Evolutionary conservation across 2,329 filamentous ascomycete genomes (phyloP), one percentile per base, ranked within the genome.

Genomic region (Ceratocystis harringtonii): DNA sequence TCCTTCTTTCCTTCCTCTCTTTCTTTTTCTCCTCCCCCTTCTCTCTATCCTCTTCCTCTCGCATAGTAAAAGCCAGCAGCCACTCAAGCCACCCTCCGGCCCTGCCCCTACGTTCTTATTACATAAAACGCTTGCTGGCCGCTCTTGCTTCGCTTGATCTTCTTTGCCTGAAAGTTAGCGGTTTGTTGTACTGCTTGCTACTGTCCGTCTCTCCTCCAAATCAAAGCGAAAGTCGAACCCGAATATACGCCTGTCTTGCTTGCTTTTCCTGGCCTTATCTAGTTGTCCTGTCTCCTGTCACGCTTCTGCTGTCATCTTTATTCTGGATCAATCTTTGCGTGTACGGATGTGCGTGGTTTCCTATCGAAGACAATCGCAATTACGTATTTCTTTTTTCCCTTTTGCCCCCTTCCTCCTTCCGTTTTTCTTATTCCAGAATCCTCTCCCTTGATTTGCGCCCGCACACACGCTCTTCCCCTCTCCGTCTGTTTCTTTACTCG

Each of bases 401-500:
- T 22, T 22, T 57, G 10, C 10, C 28, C 41, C 44, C 36, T 19
- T 63, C 50, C 12, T 41, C 17, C 22, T 41, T 61, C 7, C 19
- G 10, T 19, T 12, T n/a, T 61, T 75, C 72, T 75, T 73, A 41
- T 61, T 63, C 50, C 48, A 57, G 36, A 61, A 48, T 66, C 62
- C 36, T 55, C 61, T 55, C 41, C 63, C 63, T 63, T 32, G 58
- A 52, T 68, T 66, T 69, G 74, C 74, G 75, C 74, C 75, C 72
- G 73, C 74, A 76, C 75, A 76, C 75, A 72, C 70, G 73, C 30
- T 32, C 41, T 61, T 61, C 30, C 44, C 17, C 45, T 62, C 17
- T 57, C 50, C 28, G 7, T 62, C 58, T 41, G n/a, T 43, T 10
- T 30, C 63, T 43, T 44, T 28, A 10, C 7, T 52, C 52, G n/a